Percentiles rank a stretch among this genome's conserved stretches.
Conservation (phyloP, 2,329 filamentous ascomycete species). For the Talaromyces sp. region DNA sequence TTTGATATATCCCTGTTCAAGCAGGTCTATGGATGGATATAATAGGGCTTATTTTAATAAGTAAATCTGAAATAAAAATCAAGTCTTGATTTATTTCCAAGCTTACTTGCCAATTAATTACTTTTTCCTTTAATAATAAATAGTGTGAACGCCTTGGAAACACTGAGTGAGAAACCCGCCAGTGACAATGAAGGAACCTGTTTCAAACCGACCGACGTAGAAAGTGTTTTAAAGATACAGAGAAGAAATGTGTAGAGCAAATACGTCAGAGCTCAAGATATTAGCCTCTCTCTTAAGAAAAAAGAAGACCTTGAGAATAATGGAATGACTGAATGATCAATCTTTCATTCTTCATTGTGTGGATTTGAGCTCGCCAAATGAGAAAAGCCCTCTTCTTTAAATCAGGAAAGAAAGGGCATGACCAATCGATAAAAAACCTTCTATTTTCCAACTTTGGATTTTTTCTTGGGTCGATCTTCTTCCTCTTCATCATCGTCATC, state of each 20-base stretch:
- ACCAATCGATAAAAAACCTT: background rate
- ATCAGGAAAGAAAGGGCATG: background rate
- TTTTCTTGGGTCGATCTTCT: constrained; percentile 58
- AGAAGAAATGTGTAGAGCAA: background rate
- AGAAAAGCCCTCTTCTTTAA: background rate
- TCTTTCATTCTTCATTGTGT: background rate
- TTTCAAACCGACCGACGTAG: background rate
- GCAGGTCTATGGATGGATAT: constrained; percentile 11
- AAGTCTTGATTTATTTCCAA: background rate
- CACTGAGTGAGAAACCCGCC: background rate
- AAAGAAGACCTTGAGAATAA: background rate
- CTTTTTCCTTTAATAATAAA: background rate
- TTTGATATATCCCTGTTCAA: constrained; percentile 4
- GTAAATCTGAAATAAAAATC: background rate
- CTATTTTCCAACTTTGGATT: constrained; percentile 47
- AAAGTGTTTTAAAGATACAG: background rate
- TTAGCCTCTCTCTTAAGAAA: background rate
- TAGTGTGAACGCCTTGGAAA: background rate
- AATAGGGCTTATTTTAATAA: background rate
- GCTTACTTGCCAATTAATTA: background rate
- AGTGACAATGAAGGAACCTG: background rate
- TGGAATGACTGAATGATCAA: background rate
- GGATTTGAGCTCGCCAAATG: background rate
- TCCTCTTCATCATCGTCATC: constrained; percentile 38
- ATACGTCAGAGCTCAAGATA: background rate